phyloP scores from a whole-genome alignment of 306 rosid species.

The Dryas alaskensis region DNA sequence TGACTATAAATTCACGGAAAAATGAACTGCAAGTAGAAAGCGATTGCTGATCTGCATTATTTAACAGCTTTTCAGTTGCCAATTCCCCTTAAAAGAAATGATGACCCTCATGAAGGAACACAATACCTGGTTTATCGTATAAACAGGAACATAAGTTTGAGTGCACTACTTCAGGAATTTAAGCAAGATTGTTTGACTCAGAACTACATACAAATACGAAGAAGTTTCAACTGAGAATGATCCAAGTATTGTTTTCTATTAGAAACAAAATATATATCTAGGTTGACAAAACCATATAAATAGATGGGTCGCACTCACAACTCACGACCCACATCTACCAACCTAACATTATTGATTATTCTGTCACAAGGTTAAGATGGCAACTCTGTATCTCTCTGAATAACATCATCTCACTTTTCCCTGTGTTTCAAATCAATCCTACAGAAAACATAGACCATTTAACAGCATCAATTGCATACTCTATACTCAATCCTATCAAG shows the following conservation, averaged over 20 bases:
- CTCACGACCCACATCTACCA: conserved; percentile 9
- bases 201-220: neutral
- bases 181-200: conserved; percentile 6
- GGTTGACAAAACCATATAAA: neutral
- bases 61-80: conserved; percentile 28
- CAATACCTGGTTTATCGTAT: conserved; percentile 35
- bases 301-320: conserved; percentile 1
- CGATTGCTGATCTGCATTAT: conserved; percentile 43
- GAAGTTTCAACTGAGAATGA: neutral
- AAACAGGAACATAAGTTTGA: conserved; percentile 33
- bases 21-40: conserved; percentile 27
- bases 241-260: neutral
- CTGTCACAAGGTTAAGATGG: neutral
- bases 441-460: neutral
- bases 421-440: neutral
- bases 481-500: conserved; percentile 21
- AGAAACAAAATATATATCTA: neutral
- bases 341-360: conserved; percentile 1
- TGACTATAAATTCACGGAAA: conserved; percentile 38
- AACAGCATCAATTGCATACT: conserved; percentile 12
- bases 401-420: neutral
- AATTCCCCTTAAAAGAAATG: conserved; percentile 31
- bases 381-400: neutral
- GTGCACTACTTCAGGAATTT: conserved; percentile 28
- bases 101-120: conserved; percentile 30